Percentiles rank a stretch among this genome's conserved stretches.
phyloP scores from a whole-genome alignment of 495 filamentous ascomycete genomes.

The Xylaria intraflava region DNA sequence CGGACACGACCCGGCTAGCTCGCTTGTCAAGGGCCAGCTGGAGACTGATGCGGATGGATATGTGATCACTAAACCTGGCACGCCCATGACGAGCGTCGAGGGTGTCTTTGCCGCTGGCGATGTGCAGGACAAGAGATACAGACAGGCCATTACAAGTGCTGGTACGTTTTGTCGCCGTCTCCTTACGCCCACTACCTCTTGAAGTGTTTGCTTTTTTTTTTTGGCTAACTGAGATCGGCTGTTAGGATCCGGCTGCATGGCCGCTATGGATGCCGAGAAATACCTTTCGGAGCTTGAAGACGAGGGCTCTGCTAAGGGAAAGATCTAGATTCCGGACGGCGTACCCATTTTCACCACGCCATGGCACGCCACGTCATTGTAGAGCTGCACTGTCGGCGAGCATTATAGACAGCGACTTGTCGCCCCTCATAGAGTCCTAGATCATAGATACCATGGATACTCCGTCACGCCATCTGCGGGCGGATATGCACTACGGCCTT shows the following conservation, averaged over 20 bases:
- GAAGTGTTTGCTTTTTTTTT: neutral
- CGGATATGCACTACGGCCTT: neutral
- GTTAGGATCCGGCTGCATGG: constrained; percentile 87
- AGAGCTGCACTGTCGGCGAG: neutral
- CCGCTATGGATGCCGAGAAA: constrained; percentile 92
- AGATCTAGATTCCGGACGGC: constrained; percentile 12
- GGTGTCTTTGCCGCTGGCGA: constrained; percentile 97
- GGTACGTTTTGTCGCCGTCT: constrained; percentile 57
- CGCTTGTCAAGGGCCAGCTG: constrained; percentile 78
- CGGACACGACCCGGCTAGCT: constrained; percentile 90
- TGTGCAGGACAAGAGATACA: constrained; percentile 96
- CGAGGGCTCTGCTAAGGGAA: constrained; percentile 26
- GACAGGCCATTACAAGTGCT: constrained; percentile 96
- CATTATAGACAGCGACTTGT: constrained; percentile 5
- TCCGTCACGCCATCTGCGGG: neutral
- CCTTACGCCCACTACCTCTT: neutral
- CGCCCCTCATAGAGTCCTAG: neutral
- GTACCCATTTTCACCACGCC: too few relatives aligned
- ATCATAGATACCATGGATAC: constrained; percentile 7
- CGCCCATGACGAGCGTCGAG: constrained; percentile 77
- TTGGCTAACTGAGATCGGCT: constrained; percentile 30
- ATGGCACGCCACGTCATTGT: neutral
- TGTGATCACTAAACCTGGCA: constrained; percentile 81
- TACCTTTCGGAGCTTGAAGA: constrained; percentile 71
- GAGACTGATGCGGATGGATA: constrained; percentile 82